A percentile compares a stretch with the other conserved stretches of the same genome.
These are phyloP conservation scores for Lactarius hatsudake DNA, from an alignment of 768 basidiomycete genomes.

Conservation along the genomic window DNA sequence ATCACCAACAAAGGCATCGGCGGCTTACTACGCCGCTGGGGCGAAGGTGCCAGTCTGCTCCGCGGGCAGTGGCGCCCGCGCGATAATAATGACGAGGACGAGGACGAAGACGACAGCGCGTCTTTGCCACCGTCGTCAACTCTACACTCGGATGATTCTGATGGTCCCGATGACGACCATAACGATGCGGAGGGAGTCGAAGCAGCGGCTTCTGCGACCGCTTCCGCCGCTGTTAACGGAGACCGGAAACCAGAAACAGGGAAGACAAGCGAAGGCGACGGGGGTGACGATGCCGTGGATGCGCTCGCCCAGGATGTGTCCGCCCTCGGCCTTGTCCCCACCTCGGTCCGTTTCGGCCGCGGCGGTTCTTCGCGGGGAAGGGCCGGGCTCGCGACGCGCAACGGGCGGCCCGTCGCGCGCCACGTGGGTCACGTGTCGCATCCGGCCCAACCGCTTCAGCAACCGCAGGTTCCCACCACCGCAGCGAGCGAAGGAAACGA, in stretches of 20 bases:
- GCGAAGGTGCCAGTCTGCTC: conserved; percentile 78
- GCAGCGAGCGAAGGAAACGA: background rate
- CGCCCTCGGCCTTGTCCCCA: conserved; percentile 59
- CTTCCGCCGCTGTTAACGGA: background rate
- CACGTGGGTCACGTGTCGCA: background rate
- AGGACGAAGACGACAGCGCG: background rate
- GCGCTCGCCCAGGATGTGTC: conserved; percentile 47
- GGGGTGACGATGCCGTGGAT: conserved; percentile 36
- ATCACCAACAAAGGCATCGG: conserved; percentile 91
- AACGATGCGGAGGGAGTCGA: conserved; percentile 15
- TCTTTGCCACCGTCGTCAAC: conserved; percentile 56
- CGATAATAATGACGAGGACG: conserved; percentile 31
- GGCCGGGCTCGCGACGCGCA: conserved; percentile 37
- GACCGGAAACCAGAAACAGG: background rate
- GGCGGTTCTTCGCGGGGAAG: conserved; percentile 48
- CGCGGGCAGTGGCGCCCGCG: conserved; percentile 67
- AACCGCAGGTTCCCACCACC: background rate
- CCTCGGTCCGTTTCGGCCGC: conserved; percentile 69
- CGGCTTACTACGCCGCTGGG: conserved; percentile 74
- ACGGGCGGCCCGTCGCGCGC: conserved; percentile 11
- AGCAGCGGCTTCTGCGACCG: background rate
- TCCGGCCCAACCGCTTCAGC: background rate
- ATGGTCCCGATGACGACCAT: conserved; percentile 29
- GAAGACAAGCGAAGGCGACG: background rate
- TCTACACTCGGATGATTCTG: conserved; percentile 32